Evolutionary conservation across 108 stramenopile species (phyloP).

Genomic region (Epipyxis sp.): DNA sequence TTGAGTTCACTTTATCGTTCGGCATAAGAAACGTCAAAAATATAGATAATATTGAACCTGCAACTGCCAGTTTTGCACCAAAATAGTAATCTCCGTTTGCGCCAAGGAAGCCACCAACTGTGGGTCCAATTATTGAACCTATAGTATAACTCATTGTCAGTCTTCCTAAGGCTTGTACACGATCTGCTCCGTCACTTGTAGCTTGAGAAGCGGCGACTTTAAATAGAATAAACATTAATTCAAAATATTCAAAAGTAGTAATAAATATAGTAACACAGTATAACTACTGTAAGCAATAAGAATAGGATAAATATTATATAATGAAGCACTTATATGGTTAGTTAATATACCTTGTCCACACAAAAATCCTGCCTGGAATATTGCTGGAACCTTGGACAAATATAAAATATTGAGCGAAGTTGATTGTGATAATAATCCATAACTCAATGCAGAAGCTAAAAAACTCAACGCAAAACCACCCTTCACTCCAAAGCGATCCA

Average conservation of each 20-base stretch:
- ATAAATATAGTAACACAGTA: too few species aligned
- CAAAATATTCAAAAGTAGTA: too few species aligned
- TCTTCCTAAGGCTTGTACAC: conserved; percentile 66
- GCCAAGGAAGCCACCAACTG: conserved; percentile 66
- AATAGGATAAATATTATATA: too few species aligned
- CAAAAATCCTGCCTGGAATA: conserved; percentile 69
- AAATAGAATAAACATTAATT: too few species aligned
- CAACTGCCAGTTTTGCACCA: conserved; percentile 68
- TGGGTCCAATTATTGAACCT: conserved; percentile 69
- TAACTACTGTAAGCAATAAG: too few species aligned
- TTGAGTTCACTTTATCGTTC: neutral
- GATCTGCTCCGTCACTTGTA: conserved; percentile 40
- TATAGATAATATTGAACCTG: conserved; percentile 63
- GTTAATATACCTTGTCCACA: too few species aligned
- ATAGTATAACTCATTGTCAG: conserved; percentile 72
- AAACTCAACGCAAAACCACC: conserved; percentile 60
- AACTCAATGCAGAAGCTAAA: conserved; percentile 60
- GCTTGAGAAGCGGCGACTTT: conserved; percentile 56
- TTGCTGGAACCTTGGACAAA: conserved; percentile 65
- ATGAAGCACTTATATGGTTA: too few species aligned
- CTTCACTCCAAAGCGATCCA: conserved; percentile 65
- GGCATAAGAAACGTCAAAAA: conserved; percentile 50
- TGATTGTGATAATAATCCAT: conserved; percentile 62
- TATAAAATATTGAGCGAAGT: conserved; percentile 55
- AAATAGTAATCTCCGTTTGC: conserved; percentile 60